A percentile compares a stretch with the other conserved stretches of the same genome.
Conservation (phyloP, 2,329 filamentous ascomycete species). For the Alternaria infectoria region DNA sequence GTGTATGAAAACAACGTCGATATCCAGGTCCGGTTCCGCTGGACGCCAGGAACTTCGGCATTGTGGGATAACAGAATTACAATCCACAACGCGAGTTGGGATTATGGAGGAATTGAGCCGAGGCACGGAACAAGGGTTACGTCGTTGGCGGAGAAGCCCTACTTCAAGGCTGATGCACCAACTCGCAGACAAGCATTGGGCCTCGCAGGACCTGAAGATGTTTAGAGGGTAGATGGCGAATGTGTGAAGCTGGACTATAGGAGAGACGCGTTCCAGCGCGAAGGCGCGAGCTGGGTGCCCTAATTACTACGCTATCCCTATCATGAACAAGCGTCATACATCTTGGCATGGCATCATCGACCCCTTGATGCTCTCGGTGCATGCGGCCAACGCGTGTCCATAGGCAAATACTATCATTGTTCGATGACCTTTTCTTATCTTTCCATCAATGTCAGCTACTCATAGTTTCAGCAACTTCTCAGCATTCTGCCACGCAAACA, state of each 20-base stretch:
- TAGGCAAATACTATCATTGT: background rate
- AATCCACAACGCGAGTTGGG: slow-evolving; percentile 77
- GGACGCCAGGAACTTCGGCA: slow-evolving; percentile 70
- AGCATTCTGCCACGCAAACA: background rate
- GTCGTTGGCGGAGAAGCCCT: slow-evolving; percentile 72
- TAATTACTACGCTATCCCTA: background rate
- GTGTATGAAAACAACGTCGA: slow-evolving; percentile 74
- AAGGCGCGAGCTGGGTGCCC: background rate
- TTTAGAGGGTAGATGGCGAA: slow-evolving; percentile 40
- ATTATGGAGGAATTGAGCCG: slow-evolving; percentile 71
- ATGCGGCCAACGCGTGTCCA: background rate
- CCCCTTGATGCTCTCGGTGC: background rate
- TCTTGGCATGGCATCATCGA: background rate
- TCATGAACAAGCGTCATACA: background rate
- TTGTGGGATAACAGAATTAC: slow-evolving; percentile 78
- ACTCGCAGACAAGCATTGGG: slow-evolving; percentile 71
- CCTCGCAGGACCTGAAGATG: slow-evolving; percentile 64
- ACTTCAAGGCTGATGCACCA: slow-evolving; percentile 68
- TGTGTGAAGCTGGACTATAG: background rate
- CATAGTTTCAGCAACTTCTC: background rate
- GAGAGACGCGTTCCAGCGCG: background rate
- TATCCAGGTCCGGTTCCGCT: slow-evolving; percentile 74
- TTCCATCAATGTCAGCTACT: background rate
- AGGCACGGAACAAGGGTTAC: slow-evolving; percentile 76
- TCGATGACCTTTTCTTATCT: background rate